phyloP scores from a whole-genome alignment of 2,329 filamentous ascomycete genomes.

The Boeremia lycopersici region DNA sequence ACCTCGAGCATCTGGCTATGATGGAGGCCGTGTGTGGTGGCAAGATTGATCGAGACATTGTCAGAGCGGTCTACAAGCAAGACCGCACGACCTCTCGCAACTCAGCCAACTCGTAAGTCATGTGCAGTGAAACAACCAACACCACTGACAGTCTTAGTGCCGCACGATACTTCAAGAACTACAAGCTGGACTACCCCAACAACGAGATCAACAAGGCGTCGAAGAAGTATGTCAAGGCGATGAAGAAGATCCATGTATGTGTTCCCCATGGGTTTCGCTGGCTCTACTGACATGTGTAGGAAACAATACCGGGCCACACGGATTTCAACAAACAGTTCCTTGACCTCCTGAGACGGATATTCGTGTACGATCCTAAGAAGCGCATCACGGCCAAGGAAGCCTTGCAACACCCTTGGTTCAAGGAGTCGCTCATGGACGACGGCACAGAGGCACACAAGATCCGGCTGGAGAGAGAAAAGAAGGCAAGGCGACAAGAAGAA shows the following conservation, averaged over 20 bases:
- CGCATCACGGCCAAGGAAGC: conserved; percentile 69
- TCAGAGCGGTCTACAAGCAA: conserved; percentile 59
- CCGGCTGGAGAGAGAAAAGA: conserved; percentile 52
- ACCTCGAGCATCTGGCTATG: conserved; percentile 71
- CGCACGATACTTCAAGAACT: conserved; percentile 60
- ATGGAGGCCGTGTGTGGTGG: conserved; percentile 68
- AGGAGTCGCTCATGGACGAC: conserved; percentile 67
- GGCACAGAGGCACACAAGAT: conserved; percentile 69
- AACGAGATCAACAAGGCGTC: conserved; percentile 67
- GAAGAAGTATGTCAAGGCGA: conserved; percentile 70
- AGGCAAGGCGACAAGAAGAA: conserved; percentile 40
- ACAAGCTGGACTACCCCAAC: conserved; percentile 68
- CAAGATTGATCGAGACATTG: conserved; percentile 61
- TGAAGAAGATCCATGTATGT: conserved; percentile 66
- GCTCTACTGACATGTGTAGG: conserved; percentile 49
- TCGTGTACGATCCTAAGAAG: conserved; percentile 69
- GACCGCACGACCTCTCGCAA: conserved; percentile 56
- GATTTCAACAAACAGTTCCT: conserved; percentile 68
- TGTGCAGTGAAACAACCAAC: background rate
- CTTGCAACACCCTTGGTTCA: conserved; percentile 70
- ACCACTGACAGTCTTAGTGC: conserved; percentile 40
- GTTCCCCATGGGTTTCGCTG: background rate
- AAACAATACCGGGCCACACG: conserved; percentile 66
- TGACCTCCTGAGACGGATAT: conserved; percentile 66
- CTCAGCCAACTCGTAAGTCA: conserved; percentile 61